Base-by-base conservation (phyloP, 192 early-diverging fungal species). In the Glomus cerebriforme region DNA sequence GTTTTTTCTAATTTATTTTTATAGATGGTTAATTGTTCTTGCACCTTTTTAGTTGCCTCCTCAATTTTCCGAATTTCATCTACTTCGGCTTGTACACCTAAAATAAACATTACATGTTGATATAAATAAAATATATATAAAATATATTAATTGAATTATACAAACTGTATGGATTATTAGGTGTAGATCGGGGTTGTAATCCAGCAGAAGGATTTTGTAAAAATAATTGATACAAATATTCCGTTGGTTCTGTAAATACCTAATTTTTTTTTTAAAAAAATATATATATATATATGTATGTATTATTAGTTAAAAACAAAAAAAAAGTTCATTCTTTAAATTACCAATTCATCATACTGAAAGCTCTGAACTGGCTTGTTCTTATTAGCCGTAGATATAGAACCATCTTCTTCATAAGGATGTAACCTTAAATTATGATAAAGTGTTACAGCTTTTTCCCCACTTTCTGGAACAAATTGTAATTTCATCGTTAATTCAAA, bases 401-500 rank as follows among this genome's bases (percentile, higher is more conserved):
- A 79, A 10, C 84, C 82, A 70, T 93, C 93, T 45, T 94, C 93
- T 80, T 95, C 86, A 70, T 93, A 90, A 32, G 95, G 95, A 81
- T 97, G 97, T 54, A 99, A 87, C 82, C 95, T 91, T 70, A 99
- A 87, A 83, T 94, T 93, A 83, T 98, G 97, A 81, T 92, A 95
- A 9, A 99, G 83, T 19, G 90, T 88, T 29, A 98, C 89, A 24
- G 92, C 87, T 82, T 93, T 92, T 70, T 96, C 95, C 71, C 93
- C 94, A 45, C 91, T 85, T 15, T 85, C 80, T 35, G 93, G 91
- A 22, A 90, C 87, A 80, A 98, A 96, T 77, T 92, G 91, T 39
- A 99, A 90, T 81, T 96, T 96, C 75, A 98, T 98, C 31, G 91
- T 87, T 68, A 99, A 95, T 73, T 98, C 96, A 84, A 99, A 99